A percentile compares a stretch with the other conserved stretches of the same genome.
Conservation (phyloP, 306 rosid genomes). For the Dalbergia cochinchinensis region DNA sequence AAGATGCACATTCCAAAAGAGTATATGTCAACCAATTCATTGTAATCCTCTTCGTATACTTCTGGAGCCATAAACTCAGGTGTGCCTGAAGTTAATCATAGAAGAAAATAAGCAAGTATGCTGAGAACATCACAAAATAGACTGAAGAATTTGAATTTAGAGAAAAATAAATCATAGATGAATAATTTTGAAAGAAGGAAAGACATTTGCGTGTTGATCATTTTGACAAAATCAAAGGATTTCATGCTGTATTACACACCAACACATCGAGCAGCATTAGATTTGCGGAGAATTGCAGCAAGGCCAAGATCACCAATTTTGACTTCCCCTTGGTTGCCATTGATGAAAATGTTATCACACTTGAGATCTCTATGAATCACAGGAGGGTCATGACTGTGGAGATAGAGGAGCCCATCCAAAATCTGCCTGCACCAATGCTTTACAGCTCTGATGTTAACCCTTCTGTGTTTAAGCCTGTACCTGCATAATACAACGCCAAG, state of each 20-base stretch:
- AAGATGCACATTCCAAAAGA: conserved; percentile 97
- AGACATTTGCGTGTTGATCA: conserved; percentile 2
- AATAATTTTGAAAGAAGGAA: conserved; percentile 1
- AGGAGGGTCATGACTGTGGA: conserved; percentile 89
- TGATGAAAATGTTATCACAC: conserved; percentile 96
- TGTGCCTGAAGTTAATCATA: conserved; percentile 68
- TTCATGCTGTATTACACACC: conserved; percentile 63
- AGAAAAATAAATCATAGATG: background rate
- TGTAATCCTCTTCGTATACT: conserved; percentile 94
- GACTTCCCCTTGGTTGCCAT: conserved; percentile 98
- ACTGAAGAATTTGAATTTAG: background rate
- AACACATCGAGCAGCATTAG: conserved; percentile 83
- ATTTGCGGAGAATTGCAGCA: conserved; percentile 88
- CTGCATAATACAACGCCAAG: conserved; percentile 47
- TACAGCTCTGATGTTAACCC: conserved; percentile 89
- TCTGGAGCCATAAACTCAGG: conserved; percentile 99
- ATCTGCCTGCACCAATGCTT: conserved; percentile 99
- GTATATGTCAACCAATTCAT: conserved; percentile 94
- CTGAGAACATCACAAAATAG: conserved; percentile 15
- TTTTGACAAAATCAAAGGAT: conserved; percentile 35
- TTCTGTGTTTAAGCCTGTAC: conserved; percentile 82
- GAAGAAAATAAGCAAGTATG: conserved; percentile 17
- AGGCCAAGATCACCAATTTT: conserved; percentile 99
- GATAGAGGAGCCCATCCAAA: conserved; percentile 89
- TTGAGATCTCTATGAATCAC: conserved; percentile 98